phyloP scores from a whole-genome alignment of 129 eudicot genomes.

The carrot (Daucus carota) region DNA sequence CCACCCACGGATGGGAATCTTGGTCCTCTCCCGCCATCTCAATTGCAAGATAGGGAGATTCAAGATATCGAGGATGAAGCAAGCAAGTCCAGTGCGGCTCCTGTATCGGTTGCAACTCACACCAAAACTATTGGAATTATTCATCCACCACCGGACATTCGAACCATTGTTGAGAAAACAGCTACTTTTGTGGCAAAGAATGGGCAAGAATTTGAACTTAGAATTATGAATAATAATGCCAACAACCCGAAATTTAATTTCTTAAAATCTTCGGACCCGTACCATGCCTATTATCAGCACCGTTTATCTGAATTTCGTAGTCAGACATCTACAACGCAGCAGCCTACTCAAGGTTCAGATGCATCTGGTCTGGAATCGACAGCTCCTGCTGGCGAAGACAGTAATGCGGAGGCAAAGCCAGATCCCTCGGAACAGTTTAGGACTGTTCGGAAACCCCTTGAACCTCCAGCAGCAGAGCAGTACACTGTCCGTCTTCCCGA shows the following conservation, averaged over 20 bases:
- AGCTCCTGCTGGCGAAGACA: conserved; percentile 34
- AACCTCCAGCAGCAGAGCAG: conserved; percentile 91
- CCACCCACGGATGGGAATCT: conserved; percentile 86
- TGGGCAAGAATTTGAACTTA: conserved; percentile 81
- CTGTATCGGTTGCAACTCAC: conserved; percentile 70
- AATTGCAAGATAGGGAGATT: conserved; percentile 45
- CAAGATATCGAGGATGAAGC: conserved; percentile 36
- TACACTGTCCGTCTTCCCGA: conserved; percentile 86
- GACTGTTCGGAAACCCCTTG: conserved; percentile 62
- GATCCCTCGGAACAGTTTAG: conserved; percentile 80
- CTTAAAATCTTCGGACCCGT: conserved; percentile 75
- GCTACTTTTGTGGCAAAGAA: conserved; percentile 82
- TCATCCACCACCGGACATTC: conserved; percentile 85
- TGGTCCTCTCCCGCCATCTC: conserved; percentile 70
- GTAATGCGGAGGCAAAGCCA: conserved; percentile 34
- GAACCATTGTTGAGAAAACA: conserved; percentile 79
- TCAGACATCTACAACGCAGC: conserved; percentile 43
- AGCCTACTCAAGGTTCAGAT: conserved; percentile 36
- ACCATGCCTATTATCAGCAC: conserved; percentile 88
- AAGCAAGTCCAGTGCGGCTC: conserved; percentile 26
- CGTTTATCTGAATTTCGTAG: conserved; percentile 59
- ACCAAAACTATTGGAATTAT: conserved; percentile 81
- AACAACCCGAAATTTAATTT: conserved; percentile 83
- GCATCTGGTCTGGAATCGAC: conserved; percentile 28
- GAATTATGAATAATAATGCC: conserved; percentile 60